These are phyloP conservation scores for Colletotrichum spinosum DNA, from an alignment of 2,329 filamentous ascomycete species.

Conservation along the genomic window DNA sequence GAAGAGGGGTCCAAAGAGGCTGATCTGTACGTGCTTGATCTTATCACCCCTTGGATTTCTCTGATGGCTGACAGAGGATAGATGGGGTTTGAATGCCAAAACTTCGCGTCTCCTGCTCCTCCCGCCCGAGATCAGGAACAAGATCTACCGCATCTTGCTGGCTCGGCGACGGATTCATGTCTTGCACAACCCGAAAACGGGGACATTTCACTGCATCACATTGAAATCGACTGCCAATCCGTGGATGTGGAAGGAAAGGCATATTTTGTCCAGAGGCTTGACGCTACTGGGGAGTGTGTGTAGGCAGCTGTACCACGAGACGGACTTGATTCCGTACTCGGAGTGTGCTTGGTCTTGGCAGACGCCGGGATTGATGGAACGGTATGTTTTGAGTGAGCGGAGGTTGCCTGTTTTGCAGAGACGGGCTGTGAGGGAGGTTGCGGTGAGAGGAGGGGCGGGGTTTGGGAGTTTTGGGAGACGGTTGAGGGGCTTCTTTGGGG, in stretches of 20 bases:
- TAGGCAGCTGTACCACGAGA: constrained; percentile 52
- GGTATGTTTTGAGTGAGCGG: constrained; percentile 47
- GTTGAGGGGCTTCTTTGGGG: constrained; percentile 44
- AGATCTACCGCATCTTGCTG: constrained; percentile 41
- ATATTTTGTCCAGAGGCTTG: constrained; percentile 38
- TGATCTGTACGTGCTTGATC: constrained; percentile 18
- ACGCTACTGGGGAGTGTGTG: constrained; percentile 49
- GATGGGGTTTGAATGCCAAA: constrained; percentile 30
- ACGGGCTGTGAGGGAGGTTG: constrained; percentile 46
- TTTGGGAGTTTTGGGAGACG: constrained; percentile 41
- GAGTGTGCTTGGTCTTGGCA: constrained; percentile 51
- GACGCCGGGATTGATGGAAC: constrained; percentile 46
- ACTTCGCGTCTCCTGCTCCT: constrained; percentile 39
- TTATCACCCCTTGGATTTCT: not conserved
- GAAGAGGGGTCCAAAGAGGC: constrained; percentile 32
- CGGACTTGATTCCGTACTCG: constrained; percentile 47
- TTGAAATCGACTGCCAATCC: constrained; percentile 45
- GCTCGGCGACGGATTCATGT: constrained; percentile 38
- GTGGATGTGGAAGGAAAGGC: constrained; percentile 37
- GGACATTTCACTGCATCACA: constrained; percentile 46
- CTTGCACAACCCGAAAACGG: constrained; percentile 38
- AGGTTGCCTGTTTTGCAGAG: constrained; percentile 45
- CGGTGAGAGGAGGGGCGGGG: constrained; percentile 36
- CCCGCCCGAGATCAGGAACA: constrained; percentile 43
- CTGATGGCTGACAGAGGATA: not conserved